Percentiles rank a stretch among this genome's conserved stretches.
Evolutionary conservation across 2,329 filamentous ascomycete species (phyloP).

Genomic region (Penicillium decumbens): DNA sequence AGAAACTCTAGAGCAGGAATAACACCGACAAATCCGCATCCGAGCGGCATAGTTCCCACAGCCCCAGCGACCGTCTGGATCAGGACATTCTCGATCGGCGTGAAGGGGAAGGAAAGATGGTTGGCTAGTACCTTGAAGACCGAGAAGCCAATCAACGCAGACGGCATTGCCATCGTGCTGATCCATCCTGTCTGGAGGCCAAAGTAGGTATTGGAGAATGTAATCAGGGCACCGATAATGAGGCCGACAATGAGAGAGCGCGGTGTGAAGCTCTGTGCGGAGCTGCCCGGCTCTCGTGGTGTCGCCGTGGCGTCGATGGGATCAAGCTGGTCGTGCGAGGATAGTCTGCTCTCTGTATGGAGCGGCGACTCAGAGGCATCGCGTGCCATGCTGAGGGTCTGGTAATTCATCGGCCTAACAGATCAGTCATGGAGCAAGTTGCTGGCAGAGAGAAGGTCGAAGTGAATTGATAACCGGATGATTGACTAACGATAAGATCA

Average conservation of each 20-base stretch:
- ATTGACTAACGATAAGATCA: slow-evolving; percentile 24
- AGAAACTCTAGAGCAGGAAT: slow-evolving; percentile 89
- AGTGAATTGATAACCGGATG: slow-evolving; percentile 17
- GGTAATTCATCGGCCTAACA: slow-evolving; percentile 32
- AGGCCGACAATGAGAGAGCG: slow-evolving; percentile 76
- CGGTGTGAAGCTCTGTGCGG: slow-evolving; percentile 67
- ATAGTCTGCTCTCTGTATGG: slow-evolving; percentile 1
- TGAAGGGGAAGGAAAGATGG: slow-evolving; percentile 74
- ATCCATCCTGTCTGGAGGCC: slow-evolving; percentile 87
- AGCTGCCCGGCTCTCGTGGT: slow-evolving; percentile 18
- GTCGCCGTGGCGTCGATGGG: slow-evolving; percentile 1
- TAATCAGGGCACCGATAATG: slow-evolving; percentile 81
- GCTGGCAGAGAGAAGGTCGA: not conserved
- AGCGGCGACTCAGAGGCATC: slow-evolving; percentile 19
- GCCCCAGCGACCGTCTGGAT: slow-evolving; percentile 93
- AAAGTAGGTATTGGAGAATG: slow-evolving; percentile 98
- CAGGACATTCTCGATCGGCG: slow-evolving; percentile 91
- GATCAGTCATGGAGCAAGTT: slow-evolving; percentile 7
- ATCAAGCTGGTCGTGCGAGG: slow-evolving; percentile 3
- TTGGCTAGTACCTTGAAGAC: slow-evolving; percentile 77
- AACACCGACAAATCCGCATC: slow-evolving; percentile 92
- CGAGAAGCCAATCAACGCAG: slow-evolving; percentile 87
- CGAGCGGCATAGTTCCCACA: slow-evolving; percentile 94
- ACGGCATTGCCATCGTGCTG: slow-evolving; percentile 93
- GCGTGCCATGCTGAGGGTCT: slow-evolving; percentile 33